Conservation (phyloP, 768 basidiomycete genomes). For the Amanita muscaria region DNA sequence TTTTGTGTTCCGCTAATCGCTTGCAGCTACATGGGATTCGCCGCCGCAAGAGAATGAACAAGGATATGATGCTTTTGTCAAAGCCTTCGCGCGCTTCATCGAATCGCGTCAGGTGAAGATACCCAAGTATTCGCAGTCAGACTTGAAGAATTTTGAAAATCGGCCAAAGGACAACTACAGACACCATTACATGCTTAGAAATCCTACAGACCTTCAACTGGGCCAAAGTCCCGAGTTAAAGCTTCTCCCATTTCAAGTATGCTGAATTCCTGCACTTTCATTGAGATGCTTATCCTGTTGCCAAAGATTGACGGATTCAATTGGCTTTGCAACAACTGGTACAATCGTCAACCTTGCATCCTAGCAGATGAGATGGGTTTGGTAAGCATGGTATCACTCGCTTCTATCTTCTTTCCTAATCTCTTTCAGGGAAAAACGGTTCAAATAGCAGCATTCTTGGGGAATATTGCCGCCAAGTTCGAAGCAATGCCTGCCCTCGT, state of each 20-base stretch:
- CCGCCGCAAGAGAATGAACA: constrained; percentile 56
- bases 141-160: constrained; percentile 37
- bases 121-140: constrained; percentile 34
- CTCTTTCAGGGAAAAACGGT: constrained; percentile 78
- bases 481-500: constrained; percentile 74
- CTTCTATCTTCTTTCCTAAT: neutral
- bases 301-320: constrained; percentile 69
- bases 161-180: constrained; percentile 52
- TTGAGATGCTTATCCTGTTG: neutral
- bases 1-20: constrained; percentile 3
- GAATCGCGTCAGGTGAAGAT: constrained; percentile 53
- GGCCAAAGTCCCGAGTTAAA: constrained; percentile 55
- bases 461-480: constrained; percentile 45
- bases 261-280: constrained; percentile 13
- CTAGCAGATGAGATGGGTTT: constrained; percentile 98
- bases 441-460: constrained; percentile 82
- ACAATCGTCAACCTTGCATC: constrained; percentile 75
- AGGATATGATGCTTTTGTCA: constrained; percentile 54
- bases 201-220: constrained; percentile 51
- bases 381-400: constrained; percentile 30
- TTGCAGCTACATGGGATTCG: constrained; percentile 85
- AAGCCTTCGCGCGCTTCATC: constrained; percentile 62
- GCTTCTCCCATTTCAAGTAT: constrained; percentile 84
- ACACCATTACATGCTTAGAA: constrained; percentile 33
- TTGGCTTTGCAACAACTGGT: constrained; percentile 86